Percentiles rank a stretch among this genome's conserved stretches.
phyloP scores from a whole-genome alignment of 148 eudicot species.

The Silene latifolia region DNA sequence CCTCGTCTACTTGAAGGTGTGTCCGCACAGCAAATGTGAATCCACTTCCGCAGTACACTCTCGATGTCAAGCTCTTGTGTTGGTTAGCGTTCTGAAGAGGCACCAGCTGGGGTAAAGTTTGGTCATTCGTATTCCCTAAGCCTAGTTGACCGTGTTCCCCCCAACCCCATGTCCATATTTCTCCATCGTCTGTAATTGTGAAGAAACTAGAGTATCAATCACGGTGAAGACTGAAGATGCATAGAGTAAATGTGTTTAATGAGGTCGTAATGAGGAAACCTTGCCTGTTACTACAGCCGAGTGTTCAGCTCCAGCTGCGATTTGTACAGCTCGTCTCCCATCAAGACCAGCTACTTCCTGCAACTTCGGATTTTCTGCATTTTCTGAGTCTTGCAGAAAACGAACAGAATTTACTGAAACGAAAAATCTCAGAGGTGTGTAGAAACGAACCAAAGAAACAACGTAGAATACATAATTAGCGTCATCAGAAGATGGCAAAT shows the following conservation, averaged over 20 bases:
- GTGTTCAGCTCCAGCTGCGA: conserved; percentile 93
- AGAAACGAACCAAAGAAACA: background rate
- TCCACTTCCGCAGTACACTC: conserved; percentile 87
- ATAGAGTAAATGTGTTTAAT: background rate
- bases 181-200: conserved; percentile 48
- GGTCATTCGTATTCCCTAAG: conserved; percentile 62
- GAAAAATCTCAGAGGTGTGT: background rate
- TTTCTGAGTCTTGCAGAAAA: conserved; percentile 31
- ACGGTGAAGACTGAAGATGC: background rate
- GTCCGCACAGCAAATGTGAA: conserved; percentile 49
- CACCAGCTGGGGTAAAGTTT: conserved; percentile 51
- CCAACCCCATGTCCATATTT: conserved; percentile 92
- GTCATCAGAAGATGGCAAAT: too few relatives aligned
- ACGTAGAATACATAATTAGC: too few relatives aligned
- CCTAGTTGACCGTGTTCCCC: conserved; percentile 99
- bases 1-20: background rate
- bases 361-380: conserved; percentile 26
- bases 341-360: conserved; percentile 36
- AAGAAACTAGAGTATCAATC: background rate
- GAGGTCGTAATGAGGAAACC: background rate
- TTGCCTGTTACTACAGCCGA: conserved; percentile 70
- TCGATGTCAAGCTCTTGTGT: conserved; percentile 10
- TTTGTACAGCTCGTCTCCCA: conserved; percentile 39
- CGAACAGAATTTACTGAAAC: background rate
- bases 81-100: conserved; percentile 25